These are phyloP conservation scores for Akanthomyces muscarius DNA, from an alignment of 2,329 filamentous ascomycete species.

Conservation along the genomic window DNA sequence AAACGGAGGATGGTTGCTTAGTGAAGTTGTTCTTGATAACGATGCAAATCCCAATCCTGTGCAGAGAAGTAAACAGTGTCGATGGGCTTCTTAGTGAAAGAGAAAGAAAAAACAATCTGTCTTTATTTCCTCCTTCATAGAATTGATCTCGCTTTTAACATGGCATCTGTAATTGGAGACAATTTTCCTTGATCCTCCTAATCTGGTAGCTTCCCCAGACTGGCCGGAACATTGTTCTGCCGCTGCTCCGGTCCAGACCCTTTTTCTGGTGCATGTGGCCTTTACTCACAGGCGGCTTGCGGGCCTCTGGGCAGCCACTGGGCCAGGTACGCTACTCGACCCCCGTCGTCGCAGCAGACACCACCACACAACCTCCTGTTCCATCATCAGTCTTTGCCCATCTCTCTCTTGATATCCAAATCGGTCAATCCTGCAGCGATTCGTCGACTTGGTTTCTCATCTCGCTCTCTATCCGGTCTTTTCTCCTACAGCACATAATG, in stretches of 20 bases:
- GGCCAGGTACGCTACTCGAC: slow-evolving; percentile 8
- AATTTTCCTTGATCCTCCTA: neutral
- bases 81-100: no score
- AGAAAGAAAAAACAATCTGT: no score
- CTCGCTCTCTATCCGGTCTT: slow-evolving; percentile 18
- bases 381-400: slow-evolving; percentile 7
- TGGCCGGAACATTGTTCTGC: slow-evolving; percentile 33
- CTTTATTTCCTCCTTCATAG: no score
- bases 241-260: slow-evolving; percentile 21
- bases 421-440: slow-evolving; percentile 17
- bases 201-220: neutral
- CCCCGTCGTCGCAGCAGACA: slow-evolving; percentile 11
- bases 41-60: no score
- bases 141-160: no score
- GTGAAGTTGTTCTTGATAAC: neutral
- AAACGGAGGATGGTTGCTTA: neutral
- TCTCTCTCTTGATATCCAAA: slow-evolving; percentile 19
- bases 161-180: no score
- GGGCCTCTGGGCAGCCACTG: slow-evolving; percentile 24
- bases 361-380: slow-evolving; percentile 19
- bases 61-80: no score
- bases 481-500: slow-evolving; percentile 24
- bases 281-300: slow-evolving; percentile 33
- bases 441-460: slow-evolving; percentile 19
- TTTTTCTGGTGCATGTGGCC: slow-evolving; percentile 41